A percentile compares a stretch with the other conserved stretches of the same genome.
These are phyloP conservation scores for Fusarium falciforme DNA, from an alignment of 2,329 filamentous ascomycete species.

Conservation along the genomic window DNA sequence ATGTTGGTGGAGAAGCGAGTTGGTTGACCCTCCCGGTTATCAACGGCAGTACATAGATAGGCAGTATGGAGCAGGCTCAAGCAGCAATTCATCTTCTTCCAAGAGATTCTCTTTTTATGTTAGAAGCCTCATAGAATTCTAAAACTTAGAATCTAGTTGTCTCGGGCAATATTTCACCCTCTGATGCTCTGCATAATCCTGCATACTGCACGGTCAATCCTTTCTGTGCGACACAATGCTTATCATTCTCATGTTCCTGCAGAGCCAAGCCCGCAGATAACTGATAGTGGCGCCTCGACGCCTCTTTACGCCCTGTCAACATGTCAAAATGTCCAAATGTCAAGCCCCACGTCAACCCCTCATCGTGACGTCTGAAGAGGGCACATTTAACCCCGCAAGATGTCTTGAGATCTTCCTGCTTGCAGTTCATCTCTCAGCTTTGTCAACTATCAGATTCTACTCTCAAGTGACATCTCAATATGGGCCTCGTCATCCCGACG, in stretches of 20 bases:
- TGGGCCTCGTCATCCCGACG: neutral
- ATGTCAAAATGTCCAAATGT: neutral
- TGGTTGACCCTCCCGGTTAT: conserved; percentile 6
- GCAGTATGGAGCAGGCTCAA: neutral
- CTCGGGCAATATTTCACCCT: neutral
- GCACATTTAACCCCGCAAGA: neutral
- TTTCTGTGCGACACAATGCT: neutral
- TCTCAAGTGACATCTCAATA: neutral
- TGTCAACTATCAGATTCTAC: neutral
- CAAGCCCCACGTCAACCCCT: neutral
- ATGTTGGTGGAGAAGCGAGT: neutral
- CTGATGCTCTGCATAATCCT: neutral
- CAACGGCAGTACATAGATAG: neutral
- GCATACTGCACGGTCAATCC: neutral
- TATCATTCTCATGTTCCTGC: neutral
- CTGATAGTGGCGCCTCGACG: neutral
- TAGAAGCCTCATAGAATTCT: neutral
- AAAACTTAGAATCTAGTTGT: neutral
- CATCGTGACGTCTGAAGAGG: neutral
- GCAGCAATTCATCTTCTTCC: neutral
- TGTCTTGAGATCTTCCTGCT: neutral
- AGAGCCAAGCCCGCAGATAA: neutral
- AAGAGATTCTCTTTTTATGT: neutral
- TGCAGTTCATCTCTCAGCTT: neutral
- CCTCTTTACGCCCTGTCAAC: neutral